These are phyloP conservation scores for Malus asiatica DNA, from an alignment of 306 rosid genomes.

Conservation along the genomic window DNA sequence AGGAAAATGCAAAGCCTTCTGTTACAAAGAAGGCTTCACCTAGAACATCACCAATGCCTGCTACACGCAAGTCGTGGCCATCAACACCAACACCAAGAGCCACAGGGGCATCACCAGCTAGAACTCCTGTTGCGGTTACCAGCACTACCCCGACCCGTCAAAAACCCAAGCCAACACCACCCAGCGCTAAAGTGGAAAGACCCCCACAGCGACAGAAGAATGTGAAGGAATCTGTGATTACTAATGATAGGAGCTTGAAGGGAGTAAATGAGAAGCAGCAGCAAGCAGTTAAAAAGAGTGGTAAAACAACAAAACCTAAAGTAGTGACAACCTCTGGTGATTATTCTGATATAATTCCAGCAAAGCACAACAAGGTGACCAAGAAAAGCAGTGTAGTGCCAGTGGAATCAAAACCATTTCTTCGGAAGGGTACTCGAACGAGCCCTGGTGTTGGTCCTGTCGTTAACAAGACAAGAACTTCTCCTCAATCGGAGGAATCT, in stretches of 20 bases:
- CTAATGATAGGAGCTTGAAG: slow-evolving; percentile 35
- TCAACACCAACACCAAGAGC: slow-evolving; percentile 62
- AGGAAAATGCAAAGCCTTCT: slow-evolving; percentile 50
- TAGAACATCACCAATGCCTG: slow-evolving; percentile 56
- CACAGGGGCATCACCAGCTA: slow-evolving; percentile 55
- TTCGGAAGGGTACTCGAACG: slow-evolving; percentile 72
- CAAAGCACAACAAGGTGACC: slow-evolving; percentile 62
- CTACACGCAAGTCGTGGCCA: slow-evolving; percentile 86
- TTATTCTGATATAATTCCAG: slow-evolving; percentile 30
- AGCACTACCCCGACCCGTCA: slow-evolving; percentile 51
- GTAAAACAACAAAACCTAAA: slow-evolving; percentile 50
- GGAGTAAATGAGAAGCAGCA: slow-evolving; percentile 50
- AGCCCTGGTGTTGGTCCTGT: slow-evolving; percentile 34
- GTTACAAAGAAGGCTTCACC: slow-evolving; percentile 41
- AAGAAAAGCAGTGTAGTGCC: slow-evolving; percentile 95
- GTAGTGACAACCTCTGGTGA: slow-evolving; percentile 43
- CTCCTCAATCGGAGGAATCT: slow-evolving; percentile 48
- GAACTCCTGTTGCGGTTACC: slow-evolving; percentile 35
- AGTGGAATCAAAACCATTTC: slow-evolving; percentile 82
- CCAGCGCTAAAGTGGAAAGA: slow-evolving; percentile 45
- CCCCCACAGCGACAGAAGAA: slow-evolving; percentile 43
- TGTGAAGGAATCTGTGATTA: slow-evolving; percentile 48
- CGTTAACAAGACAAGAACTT: slow-evolving; percentile 47
- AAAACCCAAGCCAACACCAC: slow-evolving; percentile 38
- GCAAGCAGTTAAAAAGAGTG: slow-evolving; percentile 36